Evolutionary conservation across 1,139 yeast genomes (phyloP).

Genomic region (Hyphopichia khmerensis): DNA sequence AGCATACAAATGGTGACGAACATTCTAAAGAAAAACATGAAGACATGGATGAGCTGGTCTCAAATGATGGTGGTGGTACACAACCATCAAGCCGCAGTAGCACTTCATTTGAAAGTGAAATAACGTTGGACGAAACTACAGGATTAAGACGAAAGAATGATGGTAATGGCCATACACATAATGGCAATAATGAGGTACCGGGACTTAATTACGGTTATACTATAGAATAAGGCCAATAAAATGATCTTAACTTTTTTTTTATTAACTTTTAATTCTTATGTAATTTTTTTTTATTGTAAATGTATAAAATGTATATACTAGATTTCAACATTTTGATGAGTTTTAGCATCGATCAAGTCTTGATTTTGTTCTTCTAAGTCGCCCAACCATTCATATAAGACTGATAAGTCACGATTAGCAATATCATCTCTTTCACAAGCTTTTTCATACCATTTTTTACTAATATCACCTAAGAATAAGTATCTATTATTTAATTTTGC

Average conservation of each 20-base stretch:
- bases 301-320: not conserved
- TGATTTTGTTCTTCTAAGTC: constrained; percentile 22
- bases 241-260: too few relatives aligned
- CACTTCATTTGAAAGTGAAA: constrained; percentile 14
- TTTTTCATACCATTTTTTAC: constrained; percentile 44
- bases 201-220: constrained; percentile 21
- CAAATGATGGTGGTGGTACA: constrained; percentile 1
- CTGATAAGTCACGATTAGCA: constrained; percentile 46
- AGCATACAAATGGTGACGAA: not conserved
- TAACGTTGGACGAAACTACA: constrained; percentile 11
- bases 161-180: not conserved
- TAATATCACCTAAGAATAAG: constrained; percentile 42
- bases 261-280: not conserved
- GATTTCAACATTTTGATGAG: constrained; percentile 1
- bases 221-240: too few relatives aligned
- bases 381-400: constrained; percentile 47
- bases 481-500: constrained; percentile 38
- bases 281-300: not conserved
- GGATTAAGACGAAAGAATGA: constrained; percentile 3
- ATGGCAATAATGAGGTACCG: constrained; percentile 12
- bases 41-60: not conserved
- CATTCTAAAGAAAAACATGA: not conserved
- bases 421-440: constrained; percentile 46
- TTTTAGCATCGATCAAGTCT: constrained; percentile 1
- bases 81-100: constrained; percentile 7